Percentiles rank a stretch among this genome's conserved stretches.
These are phyloP conservation scores for Caloboletus firmus DNA, from an alignment of 1,284 basidiomycete genomes.

Conservation along the genomic window DNA sequence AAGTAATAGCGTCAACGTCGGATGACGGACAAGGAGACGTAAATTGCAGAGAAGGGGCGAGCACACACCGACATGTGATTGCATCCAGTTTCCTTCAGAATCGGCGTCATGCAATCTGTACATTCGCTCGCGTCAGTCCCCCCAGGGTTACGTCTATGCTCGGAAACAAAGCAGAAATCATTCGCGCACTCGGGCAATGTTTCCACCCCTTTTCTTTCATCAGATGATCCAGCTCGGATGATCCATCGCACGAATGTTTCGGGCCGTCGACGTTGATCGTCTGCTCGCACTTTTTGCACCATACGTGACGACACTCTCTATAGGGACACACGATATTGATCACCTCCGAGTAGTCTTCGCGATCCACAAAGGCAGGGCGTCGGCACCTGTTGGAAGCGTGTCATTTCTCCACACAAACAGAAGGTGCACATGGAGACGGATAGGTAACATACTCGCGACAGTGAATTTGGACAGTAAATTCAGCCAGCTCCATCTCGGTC, in stretches of 20 bases:
- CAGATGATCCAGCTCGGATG: slow-evolving; percentile 50
- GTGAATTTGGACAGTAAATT: slow-evolving; percentile 51
- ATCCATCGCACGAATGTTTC: slow-evolving; percentile 59
- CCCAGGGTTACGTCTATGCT: neutral
- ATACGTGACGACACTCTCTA: slow-evolving; percentile 44
- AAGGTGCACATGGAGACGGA: neutral
- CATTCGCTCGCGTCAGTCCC: neutral
- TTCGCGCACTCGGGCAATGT: slow-evolving; percentile 51
- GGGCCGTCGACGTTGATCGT: slow-evolving; percentile 40
- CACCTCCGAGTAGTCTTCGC: slow-evolving; percentile 44
- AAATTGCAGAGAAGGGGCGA: neutral
- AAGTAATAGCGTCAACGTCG: neutral
- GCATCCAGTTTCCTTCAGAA: slow-evolving; percentile 57
- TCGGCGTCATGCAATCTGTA: slow-evolving; percentile 57
- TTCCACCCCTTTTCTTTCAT: slow-evolving; percentile 61
- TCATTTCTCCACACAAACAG: neutral
- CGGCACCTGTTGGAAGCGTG: slow-evolving; percentile 40
- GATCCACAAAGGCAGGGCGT: slow-evolving; percentile 49
- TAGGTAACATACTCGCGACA: slow-evolving; percentile 21
- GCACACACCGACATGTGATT: slow-evolving; percentile 62
- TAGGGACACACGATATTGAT: slow-evolving; percentile 47
- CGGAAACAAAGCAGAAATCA: neutral
- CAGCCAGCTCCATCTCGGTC: slow-evolving; percentile 54
- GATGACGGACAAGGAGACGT: neutral
- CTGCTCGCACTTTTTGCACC: slow-evolving; percentile 59